Base-by-base conservation (phyloP, 371 early-diverging fungal genomes). In the Vairimorpha ceranae region DNA sequence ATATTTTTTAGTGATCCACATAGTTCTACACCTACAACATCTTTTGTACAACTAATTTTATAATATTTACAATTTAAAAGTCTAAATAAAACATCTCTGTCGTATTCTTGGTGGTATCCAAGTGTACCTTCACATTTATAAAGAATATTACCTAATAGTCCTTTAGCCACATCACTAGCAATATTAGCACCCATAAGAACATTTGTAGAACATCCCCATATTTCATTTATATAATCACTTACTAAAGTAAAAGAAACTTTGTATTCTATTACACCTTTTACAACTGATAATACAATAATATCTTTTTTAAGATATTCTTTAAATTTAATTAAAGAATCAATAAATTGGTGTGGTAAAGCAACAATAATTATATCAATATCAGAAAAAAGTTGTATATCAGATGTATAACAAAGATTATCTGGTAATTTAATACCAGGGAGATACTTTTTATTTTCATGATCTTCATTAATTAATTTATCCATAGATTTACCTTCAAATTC, bases 1-100 rank as follows among this genome's bases (percentile, higher is more conserved):
- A 97, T 88, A 86, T 97, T 96, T 87, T 97, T 97, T 41, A 97
- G 82, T 1, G 96, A 94, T 74, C 96, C 97, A 84, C 93, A 95
- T 33, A 96, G 84, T 84, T 97, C 95, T 19, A 94, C 92, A 65
- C 92, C 92, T 46, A 88, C 87, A 4, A 90, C 87, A 83, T 95
- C 95, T 48, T 87, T 83, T 35, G 91, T 87, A 65, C 88, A 88
- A 81, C 86, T 87, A 79, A 93, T 88, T 58, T 86, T 87, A 86
- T 93, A 95, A 81, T 91, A 89, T 10, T 87, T 86, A 4, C 92
- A 91, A 80, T 92, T 85, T 83, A 96, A 93, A 45, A 94, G 77
- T 61, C 88, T 83, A 56, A 87, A 83, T 81, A 90, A 89, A 38
- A 89, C 69, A 21, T 87, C 84, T 33, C 90, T 94, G 73, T 92